Evolutionary conservation across 306 rosid genomes (phyloP), one percentile per base, ranked within the genome.

Genomic region (Rosa chinensis): DNA sequence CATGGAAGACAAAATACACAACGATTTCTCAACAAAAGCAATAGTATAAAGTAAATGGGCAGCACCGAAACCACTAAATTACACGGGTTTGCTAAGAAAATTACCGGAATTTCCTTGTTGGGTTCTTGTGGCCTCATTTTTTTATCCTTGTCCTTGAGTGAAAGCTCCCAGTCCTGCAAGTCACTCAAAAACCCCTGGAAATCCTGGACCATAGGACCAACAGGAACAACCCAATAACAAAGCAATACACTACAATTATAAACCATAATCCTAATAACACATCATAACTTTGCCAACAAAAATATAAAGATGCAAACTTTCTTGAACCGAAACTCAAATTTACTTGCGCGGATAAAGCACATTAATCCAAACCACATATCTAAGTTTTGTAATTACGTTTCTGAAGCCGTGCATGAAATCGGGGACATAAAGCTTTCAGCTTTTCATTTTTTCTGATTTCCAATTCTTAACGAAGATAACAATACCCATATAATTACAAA

Each of bases 91-190:
- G 20, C 43, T 83, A 72, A 72, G 4, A 49, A 75, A 21, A 35
- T 84, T 85, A 93, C 93, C 88, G 75, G 87, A 68, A 84, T 86
- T 81, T 84, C 94, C 85, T 84, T 82, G 40, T 70, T 50, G 70
- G 48, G 61, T 56, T 81, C 72, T 75, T 86, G 85, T 1, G 89
- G 77, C 58, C 82, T 90, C 74, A 69, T 56, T 78, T 81, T 87
- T 76, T 73, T 87, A 48, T 85, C 79, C 82, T 87, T 92, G 78
- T 86, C 90, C 85, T 92, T 87, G 48, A 83, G 80, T 70, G 97
- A 89, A 87, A 87, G 84, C 79, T 92, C 99, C 99, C 99, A 94
- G 85, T 91, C 97, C 88, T 94, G 99, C 92, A 94, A 82, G 85
- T 92, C 90, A 89, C 88, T 91, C 83, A 94, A 82, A 88, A 94